Base-by-base conservation (phyloP, 106 monocot genomes). In the Platanthera zijinensis region DNA sequence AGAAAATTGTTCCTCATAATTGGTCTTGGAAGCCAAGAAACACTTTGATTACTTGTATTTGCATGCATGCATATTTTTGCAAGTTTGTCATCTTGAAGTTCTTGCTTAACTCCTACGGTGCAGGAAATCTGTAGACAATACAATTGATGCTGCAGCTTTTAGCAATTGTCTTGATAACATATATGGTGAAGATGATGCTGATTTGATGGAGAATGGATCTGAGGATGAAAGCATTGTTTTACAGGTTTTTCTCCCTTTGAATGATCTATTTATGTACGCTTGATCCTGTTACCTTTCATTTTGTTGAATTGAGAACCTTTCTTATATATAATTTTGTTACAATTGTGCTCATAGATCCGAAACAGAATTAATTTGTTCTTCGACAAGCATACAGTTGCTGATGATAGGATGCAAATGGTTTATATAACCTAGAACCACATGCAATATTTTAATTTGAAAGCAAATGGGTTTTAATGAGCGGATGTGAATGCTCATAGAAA, bases 221-320 rank as follows among this genome's bases (percentile, higher is more conserved):
- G 88, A 88, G 10, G 86, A 86, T 81, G 91, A 91, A 86, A 84
- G 82, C 45, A 88, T 78, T 82, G 84, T 91, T 46, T 84, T 86
- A 18, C 88, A 91, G 88, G 90, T 90, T 73, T 76, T 8, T 45
- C 19, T 46, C 46, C 3, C 6, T 10, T 51, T 72, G 18, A 47
- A 48, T 15, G 4, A 15, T 48, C 32, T 7, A n/a, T 48, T 70
- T 47, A 10, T 48, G 17, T 70, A 11, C 32, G 32, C 66, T 3
- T 32, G 15, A 22, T 63, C 21, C 5, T 22, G 22, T 9, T 63
- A 22, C 7, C 21, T 8, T 63, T 21, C 7, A 25, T 66, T 66
- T 66, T 32, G 13, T 66, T 66, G 66, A 66, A 32, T 18, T 25
- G 66, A 66, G 12, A 3, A 30, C 30, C 39, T 66, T 32, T 64